Conservation (phyloP, 2,329 filamentous ascomycete genomes). For the Diaporthe capsici region DNA sequence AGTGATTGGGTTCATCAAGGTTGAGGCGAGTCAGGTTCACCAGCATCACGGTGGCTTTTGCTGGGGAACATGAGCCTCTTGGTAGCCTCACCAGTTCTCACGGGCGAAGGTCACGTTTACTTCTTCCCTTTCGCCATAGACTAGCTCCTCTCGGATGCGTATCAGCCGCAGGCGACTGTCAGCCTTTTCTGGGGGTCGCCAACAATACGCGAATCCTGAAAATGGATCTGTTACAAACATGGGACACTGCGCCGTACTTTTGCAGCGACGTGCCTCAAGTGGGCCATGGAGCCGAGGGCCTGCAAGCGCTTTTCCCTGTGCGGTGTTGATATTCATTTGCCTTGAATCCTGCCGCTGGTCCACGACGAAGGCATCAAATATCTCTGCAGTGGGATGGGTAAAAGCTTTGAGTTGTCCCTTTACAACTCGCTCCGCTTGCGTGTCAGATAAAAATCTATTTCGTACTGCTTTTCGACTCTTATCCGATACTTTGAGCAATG, state of each 20-base stretch:
- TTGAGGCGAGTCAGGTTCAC: background rate
- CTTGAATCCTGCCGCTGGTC: background rate
- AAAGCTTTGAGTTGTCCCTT: background rate
- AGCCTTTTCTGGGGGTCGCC: background rate
- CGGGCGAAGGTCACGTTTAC: no score
- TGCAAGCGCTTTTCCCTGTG: background rate
- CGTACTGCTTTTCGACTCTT: background rate
- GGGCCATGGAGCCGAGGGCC: background rate
- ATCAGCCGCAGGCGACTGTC: background rate
- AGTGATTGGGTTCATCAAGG: no score
- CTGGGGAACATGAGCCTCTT: background rate
- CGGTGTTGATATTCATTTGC: background rate
- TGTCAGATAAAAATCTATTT: background rate
- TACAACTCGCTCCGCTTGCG: background rate
- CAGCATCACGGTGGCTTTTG: background rate
- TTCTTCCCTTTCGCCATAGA: no score
- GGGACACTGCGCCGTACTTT: background rate
- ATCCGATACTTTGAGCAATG: background rate
- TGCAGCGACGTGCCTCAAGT: background rate
- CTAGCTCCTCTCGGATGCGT: background rate
- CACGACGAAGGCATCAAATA: background rate
- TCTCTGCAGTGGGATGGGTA: background rate
- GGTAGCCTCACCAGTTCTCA: background rate
- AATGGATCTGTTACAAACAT: background rate
- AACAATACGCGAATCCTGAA: no score